phyloP scores from a whole-genome alignment of 768 basidiomycete genomes.

The Mycena vitilis region DNA sequence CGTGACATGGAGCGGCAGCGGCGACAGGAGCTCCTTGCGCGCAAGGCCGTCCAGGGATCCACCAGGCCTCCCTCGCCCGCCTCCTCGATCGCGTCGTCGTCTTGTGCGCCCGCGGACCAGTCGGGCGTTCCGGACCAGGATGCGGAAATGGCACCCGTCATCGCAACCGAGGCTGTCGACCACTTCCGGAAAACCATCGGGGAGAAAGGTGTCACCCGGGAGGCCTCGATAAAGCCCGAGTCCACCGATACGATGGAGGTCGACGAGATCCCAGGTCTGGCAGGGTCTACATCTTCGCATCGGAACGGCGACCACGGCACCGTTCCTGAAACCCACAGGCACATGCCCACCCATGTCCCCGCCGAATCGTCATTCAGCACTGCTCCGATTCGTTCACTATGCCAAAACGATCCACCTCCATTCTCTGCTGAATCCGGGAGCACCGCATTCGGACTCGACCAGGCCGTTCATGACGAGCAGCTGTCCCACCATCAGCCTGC shows the following conservation, averaged over 20 bases:
- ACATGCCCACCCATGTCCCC: slow-evolving; percentile 21
- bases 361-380: slow-evolving; percentile 24
- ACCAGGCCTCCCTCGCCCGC: slow-evolving; percentile 52
- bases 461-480: slow-evolving; percentile 23
- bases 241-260: slow-evolving; percentile 58
- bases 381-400: slow-evolving; percentile 31
- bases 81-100: slow-evolving; percentile 38
- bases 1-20: slow-evolving; percentile 82
- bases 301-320: slow-evolving; percentile 7
- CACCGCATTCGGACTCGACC: slow-evolving; percentile 35
- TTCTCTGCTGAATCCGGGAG: slow-evolving; percentile 45
- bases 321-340: slow-evolving; percentile 20
- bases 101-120: slow-evolving; percentile 32
- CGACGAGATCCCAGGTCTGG: slow-evolving; percentile 55
- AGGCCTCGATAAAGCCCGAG: slow-evolving; percentile 24
- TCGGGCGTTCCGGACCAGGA: slow-evolving; percentile 43
- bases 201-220: slow-evolving; percentile 33
- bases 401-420: slow-evolving; percentile 44
- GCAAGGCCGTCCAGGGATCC: slow-evolving; percentile 81
- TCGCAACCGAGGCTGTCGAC: slow-evolving; percentile 69
- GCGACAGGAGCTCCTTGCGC: slow-evolving; percentile 79
- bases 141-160: slow-evolving; percentile 49
- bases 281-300: slow-evolving; percentile 34
- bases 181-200: slow-evolving; percentile 80
- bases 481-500: slow-evolving; percentile 38